A percentile compares a stretch with the other conserved stretches of the same genome.
phyloP scores from a whole-genome alignment of 495 filamentous ascomycete species.

The Aspergillus ostianus region DNA sequence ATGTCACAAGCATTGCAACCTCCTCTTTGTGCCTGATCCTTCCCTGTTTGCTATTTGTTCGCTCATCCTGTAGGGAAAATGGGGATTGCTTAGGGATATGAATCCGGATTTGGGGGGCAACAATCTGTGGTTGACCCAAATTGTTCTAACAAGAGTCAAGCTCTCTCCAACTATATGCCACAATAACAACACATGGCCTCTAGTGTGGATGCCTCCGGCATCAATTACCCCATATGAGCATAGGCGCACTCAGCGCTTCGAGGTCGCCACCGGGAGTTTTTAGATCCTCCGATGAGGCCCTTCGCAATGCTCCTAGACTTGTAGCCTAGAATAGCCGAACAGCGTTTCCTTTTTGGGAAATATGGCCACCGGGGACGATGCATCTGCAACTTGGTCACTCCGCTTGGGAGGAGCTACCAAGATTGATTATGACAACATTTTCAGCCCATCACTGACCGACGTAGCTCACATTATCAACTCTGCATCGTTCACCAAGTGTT shows the following conservation, averaged over 20 bases:
- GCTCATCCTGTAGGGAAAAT: slow-evolving; percentile 26
- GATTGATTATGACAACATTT: too few species aligned
- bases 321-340: slow-evolving; percentile 11
- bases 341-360: too few species aligned
- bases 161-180: background rate
- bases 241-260: slow-evolving; percentile 29
- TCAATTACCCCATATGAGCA: slow-evolving; percentile 29
- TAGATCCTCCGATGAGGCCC: slow-evolving; percentile 8
- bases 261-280: slow-evolving; percentile 17
- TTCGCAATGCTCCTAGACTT: slow-evolving; percentile 8
- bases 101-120: slow-evolving; percentile 16
- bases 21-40: too few species aligned
- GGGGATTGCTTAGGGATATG: slow-evolving; percentile 33
- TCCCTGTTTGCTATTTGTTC: slow-evolving; percentile 11
- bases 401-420: slow-evolving; percentile 17
- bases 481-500: slow-evolving; percentile 14
- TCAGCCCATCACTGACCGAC: too few species aligned
- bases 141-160: slow-evolving; percentile 12
- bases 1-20: slow-evolving; percentile 23
- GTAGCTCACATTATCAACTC: slow-evolving; percentile 22
- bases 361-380: too few species aligned
- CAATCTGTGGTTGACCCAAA: slow-evolving; percentile 17
- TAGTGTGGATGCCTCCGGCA: slow-evolving; percentile 21
- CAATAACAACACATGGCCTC: too few species aligned
- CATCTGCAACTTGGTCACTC: slow-evolving; percentile 10